Conservation (phyloP, 1,139 yeast genomes). For the Hyphopichia wangnamkhiaoensis region DNA sequence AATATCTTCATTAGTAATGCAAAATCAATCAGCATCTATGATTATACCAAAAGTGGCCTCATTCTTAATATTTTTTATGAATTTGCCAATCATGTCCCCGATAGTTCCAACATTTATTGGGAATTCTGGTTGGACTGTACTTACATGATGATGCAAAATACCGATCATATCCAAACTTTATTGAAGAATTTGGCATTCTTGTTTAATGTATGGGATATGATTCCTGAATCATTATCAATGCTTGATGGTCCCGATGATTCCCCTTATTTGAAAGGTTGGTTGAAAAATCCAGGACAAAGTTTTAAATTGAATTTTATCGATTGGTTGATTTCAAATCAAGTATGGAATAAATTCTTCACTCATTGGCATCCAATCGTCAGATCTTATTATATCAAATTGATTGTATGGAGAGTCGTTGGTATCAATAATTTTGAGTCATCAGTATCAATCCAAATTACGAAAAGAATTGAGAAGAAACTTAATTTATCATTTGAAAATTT, state of each 20-base stretch:
- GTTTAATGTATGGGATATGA: slow-evolving; percentile 72
- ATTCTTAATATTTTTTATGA: slow-evolving; percentile 48
- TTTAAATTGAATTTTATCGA: slow-evolving; percentile 48
- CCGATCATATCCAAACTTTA: slow-evolving; percentile 64
- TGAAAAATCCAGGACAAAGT: slow-evolving; percentile 35
- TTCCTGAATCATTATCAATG: slow-evolving; percentile 45
- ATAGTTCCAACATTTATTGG: slow-evolving; percentile 56
- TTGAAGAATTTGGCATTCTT: slow-evolving; percentile 65
- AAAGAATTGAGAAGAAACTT: slow-evolving; percentile 30
- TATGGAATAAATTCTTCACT: slow-evolving; percentile 60
- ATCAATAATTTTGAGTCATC: slow-evolving; percentile 44
- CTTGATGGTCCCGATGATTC: slow-evolving; percentile 3
- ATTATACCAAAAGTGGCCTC: slow-evolving; percentile 44
- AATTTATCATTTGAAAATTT: slow-evolving; percentile 25
- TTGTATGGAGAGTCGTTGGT: slow-evolving; percentile 69
- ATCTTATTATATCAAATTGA: slow-evolving; percentile 62
- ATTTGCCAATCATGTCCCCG: slow-evolving; percentile 39
- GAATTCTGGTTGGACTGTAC: slow-evolving; percentile 70
- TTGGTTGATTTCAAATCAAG: slow-evolving; percentile 53
- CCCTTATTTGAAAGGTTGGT: slow-evolving; percentile 26
- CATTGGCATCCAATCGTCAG: slow-evolving; percentile 84
- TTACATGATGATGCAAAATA: slow-evolving; percentile 54
- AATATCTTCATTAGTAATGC: slow-evolving; percentile 39
- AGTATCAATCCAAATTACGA: slow-evolving; percentile 31
- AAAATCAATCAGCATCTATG: slow-evolving; percentile 44